phyloP scores from a whole-genome alignment of 169 alveolate genomes.

The Theileria orientalis region DNA sequence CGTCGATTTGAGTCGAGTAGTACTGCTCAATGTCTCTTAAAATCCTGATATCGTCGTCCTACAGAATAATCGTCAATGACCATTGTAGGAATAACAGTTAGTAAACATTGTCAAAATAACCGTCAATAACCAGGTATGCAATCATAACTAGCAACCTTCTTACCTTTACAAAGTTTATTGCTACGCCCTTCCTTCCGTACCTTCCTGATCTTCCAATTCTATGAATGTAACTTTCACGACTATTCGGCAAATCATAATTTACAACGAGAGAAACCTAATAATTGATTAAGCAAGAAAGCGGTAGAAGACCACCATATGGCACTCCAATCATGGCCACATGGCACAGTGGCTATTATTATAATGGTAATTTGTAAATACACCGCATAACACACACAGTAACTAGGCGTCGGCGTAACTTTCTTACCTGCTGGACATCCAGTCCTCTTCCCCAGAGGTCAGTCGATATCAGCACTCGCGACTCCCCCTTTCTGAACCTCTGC shows the following conservation, averaged over 20 bases:
- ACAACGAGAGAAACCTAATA: constrained; percentile 92
- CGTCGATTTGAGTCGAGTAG: constrained; percentile 98
- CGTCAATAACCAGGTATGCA: too few species aligned
- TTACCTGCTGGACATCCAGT: constrained; percentile 95
- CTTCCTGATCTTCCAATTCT: constrained; percentile 99
- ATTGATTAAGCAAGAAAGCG: neutral
- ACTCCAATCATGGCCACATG: too few species aligned
- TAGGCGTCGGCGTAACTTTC: too few species aligned
- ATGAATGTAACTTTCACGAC: constrained; percentile 96
- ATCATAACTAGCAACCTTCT: neutral
- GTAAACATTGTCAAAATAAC: too few species aligned
- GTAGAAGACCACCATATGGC: too few species aligned
- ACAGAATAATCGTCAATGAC: constrained; percentile 24
- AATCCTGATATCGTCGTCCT: constrained; percentile 92
- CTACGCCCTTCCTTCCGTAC: constrained; percentile 99
- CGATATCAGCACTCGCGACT: constrained; percentile 94
- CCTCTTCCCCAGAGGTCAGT: constrained; percentile 99
- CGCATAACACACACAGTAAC: too few species aligned
- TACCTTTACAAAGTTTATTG: constrained; percentile 95
- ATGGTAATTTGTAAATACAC: too few species aligned
- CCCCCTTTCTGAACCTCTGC: constrained; percentile 95
- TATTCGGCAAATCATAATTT: constrained; percentile 97
- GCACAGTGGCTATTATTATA: too few species aligned
- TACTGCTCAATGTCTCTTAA: constrained; percentile 95
- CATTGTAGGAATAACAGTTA: too few species aligned